Base-by-base conservation (phyloP, 1,284 basidiomycete genomes). In the Apiotrichum siamense region DNA sequence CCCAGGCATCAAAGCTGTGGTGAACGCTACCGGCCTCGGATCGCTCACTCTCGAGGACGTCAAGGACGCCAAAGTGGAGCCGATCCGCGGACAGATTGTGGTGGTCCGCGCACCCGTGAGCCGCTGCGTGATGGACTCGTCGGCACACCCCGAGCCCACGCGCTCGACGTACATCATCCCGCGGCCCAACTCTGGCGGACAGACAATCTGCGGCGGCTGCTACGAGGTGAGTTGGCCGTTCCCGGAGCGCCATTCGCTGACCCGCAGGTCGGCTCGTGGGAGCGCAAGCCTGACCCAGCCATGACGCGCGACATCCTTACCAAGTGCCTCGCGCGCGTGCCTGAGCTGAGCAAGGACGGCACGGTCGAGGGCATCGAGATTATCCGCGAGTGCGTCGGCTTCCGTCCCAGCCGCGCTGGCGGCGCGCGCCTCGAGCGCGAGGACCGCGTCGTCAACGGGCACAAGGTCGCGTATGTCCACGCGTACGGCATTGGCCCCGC, bases 401-500 rank as follows among this genome's bases (percentile, higher is more conserved):
- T 60, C 46, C 47, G 58, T 4, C 58, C 58, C 4, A 44, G 46
- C 27, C 49, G 58, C 5, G 38, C 38, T 1, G 52, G 55, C 17
- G 58, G 58, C 7, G 52, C 56, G 6, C 47, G 58, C 11, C 40
- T 60, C 7, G 58, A 60, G 49, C 41, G 44, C 44, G 49, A 57
- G 49, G 40, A 33, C 27, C 27, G 35, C 32, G 39, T 7, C 7
- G 27, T 49, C 25, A 29, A 38, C 29, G 49, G 35, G 9, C 32
- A 37, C 25, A n/a, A 15, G 4, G 47, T 53, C n/a, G 46, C 50
- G 27, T 35, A 60, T 39, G 53, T 64, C 32, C 62, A 64, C 36
- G 52, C 62, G 32, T 59, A 62, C 49, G 58, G 63, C 45, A 58
- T 60, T 36, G 57, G 66, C n/a, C 62, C 63, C 7, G 61, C 67